These are phyloP conservation scores for Thecaphora thlaspeos DNA, from an alignment of 1,284 basidiomycete species.

Conservation along the genomic window DNA sequence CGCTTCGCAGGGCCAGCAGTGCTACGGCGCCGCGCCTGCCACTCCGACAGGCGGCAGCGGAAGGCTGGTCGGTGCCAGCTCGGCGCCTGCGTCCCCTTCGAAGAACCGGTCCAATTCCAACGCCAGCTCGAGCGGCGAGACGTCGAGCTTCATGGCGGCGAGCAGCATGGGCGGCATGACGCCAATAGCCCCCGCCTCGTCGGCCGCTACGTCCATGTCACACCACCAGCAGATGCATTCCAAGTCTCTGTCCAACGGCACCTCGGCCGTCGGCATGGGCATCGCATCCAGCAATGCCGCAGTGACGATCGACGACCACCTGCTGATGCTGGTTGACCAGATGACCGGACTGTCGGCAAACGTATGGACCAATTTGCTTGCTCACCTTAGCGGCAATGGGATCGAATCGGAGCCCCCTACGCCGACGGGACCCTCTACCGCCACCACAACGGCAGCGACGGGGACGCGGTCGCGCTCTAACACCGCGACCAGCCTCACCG, in stretches of 20 bases:
- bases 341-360: conserved; percentile 41
- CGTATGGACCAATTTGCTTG: conserved; percentile 46
- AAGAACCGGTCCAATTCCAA: conserved; percentile 27
- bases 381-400: conserved; percentile 25
- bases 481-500: neutral
- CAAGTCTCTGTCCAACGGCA: neutral
- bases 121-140: conserved; percentile 11
- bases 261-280: neutral
- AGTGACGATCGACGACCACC: conserved; percentile 35
- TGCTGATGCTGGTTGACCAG: conserved; percentile 40
- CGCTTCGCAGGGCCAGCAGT: too few relatives aligned
- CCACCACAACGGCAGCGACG: too few relatives aligned
- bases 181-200: conserved; percentile 2
- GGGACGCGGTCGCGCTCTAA: neutral
- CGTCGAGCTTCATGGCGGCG: neutral
- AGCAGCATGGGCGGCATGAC: conserved; percentile 2
- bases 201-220: neutral
- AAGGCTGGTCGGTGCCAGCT: neutral
- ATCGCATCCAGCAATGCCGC: conserved; percentile 3
- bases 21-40: too few relatives aligned
- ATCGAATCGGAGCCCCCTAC: conserved; percentile 7
- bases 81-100: neutral
- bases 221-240: conserved; percentile 1
- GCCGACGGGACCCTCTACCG: conserved; percentile 1
- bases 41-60: too few relatives aligned